Base-by-base conservation (phyloP, 2,329 filamentous ascomycete species). In the Rhytidhysteron rufulum region DNA sequence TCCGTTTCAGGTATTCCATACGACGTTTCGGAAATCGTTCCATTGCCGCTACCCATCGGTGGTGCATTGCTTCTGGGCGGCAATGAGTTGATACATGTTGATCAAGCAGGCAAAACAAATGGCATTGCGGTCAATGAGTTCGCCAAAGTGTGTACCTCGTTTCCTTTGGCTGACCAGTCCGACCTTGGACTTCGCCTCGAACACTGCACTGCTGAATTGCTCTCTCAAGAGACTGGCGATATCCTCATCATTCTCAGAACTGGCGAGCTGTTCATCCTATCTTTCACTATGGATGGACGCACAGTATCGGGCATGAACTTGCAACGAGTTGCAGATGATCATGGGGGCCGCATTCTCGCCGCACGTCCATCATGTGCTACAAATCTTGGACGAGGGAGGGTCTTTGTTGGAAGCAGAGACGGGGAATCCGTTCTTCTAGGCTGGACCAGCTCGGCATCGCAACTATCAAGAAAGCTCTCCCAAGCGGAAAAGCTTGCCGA, bases 71-170 rank as follows among this genome's bases (percentile, higher is more conserved):
- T 98, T 13, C 71, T 97, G 16, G 94, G 93, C 20, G 77, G 79
- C 34, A 97, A 98, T 60, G 89, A 96, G 60, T 68, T 98, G 46
- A 86, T 98, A 44, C 93, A 98, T 63, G 82, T 98, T 49, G 91
- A 97, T 58, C 93, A 98, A 72, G 88, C 88, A 9, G 93, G 93
- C 21, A 96, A 95, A 64, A 80, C 89, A 10, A 95, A 88, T 56
- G 91, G 89, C 2, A 85, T 97, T 43, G 91, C 86, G 4, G 87
- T 98, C 48, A 98, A 98, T 58, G 79, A 88, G 24, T 94, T 95
- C 67, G 85, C 90, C 4, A 88, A 83, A 61, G 80, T 86, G 45
- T 80, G 81, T 48, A 95, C 91, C 2, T 79, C 85, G 0, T 97
- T 96, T 55, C 80, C 84, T 37, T 81, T 98, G 61, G 78, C 80